Evolutionary conservation across 2,329 filamentous ascomycete species (phyloP), one percentile per base, ranked within the genome.

Genomic region (Exophiala oligosperma): DNA sequence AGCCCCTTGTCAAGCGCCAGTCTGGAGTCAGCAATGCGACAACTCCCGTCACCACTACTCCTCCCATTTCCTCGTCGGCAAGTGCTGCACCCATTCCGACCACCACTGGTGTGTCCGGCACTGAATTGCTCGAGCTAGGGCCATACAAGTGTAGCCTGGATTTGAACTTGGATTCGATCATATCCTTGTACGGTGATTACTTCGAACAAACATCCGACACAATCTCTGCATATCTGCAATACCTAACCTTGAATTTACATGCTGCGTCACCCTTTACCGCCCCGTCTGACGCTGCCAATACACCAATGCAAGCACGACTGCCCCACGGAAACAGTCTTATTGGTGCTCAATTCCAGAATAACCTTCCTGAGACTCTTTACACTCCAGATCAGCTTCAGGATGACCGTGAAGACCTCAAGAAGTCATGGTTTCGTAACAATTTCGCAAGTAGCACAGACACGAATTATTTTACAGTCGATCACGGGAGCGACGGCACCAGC

Each of bases 161-260:
- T 3, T 75, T 84, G 49, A 79, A 81, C 53, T 63, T 87, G 2
- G 73, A 74, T 4, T 73, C 77, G 1, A 71, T 88, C 21, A 74
- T 79, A 12, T 70, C 72, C 47, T 69, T 86, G 12, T 67, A 87
- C 6, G 66, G 73, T n/a, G 76, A 77, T 46, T 87, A 84, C 63
- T 75, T 87, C 47, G 66, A 73, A 11, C 67, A 69, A 4, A 87
- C 84, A 4, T 74, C 79, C 35, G 81, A 80, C 35, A 81, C 81
- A 4, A 71, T 86, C 35, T 79, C 78, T 21, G 83, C 84, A 1
- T 78, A 79, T 43, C 71, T 84, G 7, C 71, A 78, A 1, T 81
- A 79, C 62, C 64, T 88, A 1, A 76, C 79, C 2, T 69, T 88
- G 55, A 86, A 88, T 67, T 66, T 88, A 5, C 84, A 88, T 72